Conservation (phyloP, 106 monocot species). For the Amphibolis antarctica region DNA sequence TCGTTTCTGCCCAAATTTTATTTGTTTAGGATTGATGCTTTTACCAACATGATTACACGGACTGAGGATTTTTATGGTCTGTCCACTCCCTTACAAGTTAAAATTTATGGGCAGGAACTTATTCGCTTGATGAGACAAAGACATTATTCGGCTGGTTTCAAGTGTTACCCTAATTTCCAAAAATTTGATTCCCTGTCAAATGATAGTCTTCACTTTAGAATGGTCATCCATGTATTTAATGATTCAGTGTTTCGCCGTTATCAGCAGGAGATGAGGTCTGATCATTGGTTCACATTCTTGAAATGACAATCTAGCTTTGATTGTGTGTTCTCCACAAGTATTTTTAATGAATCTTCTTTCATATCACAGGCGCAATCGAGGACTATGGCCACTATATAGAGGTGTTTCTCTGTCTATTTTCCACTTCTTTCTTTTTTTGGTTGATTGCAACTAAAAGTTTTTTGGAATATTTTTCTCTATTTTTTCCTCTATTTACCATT, state of each 20-base stretch:
- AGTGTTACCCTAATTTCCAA: constrained; percentile 84
- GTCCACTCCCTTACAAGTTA: not conserved
- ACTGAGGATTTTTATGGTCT: too few species aligned
- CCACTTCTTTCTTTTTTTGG: not conserved
- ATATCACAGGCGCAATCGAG: constrained; percentile 57
- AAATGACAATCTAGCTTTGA: not conserved
- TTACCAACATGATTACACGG: too few species aligned
- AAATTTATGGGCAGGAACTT: constrained; percentile 52
- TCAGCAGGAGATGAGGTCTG: constrained; percentile 93
- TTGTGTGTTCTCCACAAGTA: not conserved
- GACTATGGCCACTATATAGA: constrained; percentile 92
- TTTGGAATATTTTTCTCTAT: too few species aligned
- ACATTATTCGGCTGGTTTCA: constrained; percentile 69
- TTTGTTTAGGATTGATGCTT: not conserved
- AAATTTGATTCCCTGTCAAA: constrained; percentile 60
- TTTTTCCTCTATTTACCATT: too few species aligned
- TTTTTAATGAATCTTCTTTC: not conserved
- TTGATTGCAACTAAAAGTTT: not conserved
- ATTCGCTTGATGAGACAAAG: constrained; percentile 84
- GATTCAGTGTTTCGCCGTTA: constrained; percentile 89
- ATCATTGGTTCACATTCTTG: not conserved
- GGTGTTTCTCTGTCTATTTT: constrained; percentile 26
- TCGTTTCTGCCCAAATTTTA: not conserved
- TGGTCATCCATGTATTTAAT: constrained; percentile 93
- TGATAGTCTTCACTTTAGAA: constrained; percentile 63